Conservation (phyloP, 345 rosid genomes). For the Salix exigua region DNA sequence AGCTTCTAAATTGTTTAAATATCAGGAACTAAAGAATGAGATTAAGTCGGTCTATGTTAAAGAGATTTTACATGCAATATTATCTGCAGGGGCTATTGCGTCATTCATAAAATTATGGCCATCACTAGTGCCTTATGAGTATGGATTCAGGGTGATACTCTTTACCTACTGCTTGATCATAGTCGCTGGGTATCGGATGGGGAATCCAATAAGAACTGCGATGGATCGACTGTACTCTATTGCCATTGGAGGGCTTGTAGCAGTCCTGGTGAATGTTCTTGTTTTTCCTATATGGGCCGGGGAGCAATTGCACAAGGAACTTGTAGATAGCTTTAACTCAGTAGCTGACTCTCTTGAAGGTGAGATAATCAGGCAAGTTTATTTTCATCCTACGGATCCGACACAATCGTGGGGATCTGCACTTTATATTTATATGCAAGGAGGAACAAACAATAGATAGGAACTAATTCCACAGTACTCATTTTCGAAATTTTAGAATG, state of each 20-base stretch:
- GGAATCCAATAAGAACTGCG: conserved; percentile 52
- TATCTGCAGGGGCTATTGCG: conserved; percentile 45
- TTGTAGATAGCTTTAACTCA: conserved; percentile 43
- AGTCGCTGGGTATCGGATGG: conserved; percentile 58
- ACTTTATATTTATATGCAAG: background rate
- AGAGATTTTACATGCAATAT: background rate
- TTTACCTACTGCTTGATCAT: conserved; percentile 66
- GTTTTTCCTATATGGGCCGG: conserved; percentile 65
- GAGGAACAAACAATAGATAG: background rate
- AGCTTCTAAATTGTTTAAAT: background rate
- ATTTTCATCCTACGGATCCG: background rate
- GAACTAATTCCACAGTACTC: background rate
- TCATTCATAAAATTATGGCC: conserved; percentile 70
- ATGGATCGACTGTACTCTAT: conserved; percentile 65
- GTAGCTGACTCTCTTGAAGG: conserved; percentile 68
- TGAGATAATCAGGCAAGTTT: conserved; percentile 1
- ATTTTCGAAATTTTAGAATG: conserved; percentile 39
- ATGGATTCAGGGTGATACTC: conserved; percentile 57
- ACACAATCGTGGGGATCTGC: background rate
- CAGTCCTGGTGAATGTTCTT: conserved; percentile 56
- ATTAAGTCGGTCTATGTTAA: background rate
- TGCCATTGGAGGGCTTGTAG: conserved; percentile 61
- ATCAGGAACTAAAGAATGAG: background rate
- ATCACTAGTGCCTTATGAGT: conserved; percentile 56
- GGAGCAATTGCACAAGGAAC: conserved; percentile 53